Evolutionary conservation across 2,329 filamentous ascomycete species (phyloP).

Genomic region (Graphilbum fragrans): DNA sequence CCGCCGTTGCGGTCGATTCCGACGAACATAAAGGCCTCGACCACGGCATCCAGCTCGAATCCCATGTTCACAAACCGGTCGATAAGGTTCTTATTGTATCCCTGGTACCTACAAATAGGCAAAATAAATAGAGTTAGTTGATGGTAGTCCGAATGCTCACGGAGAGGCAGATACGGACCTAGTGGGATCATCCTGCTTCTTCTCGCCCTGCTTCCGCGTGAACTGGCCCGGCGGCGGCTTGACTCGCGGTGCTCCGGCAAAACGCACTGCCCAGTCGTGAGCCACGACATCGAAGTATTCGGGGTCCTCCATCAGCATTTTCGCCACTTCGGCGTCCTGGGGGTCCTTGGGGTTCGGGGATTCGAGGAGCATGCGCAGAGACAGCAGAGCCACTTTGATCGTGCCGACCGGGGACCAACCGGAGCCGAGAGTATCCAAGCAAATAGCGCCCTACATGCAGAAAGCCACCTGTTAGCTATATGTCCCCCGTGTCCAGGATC

Average conservation of each 20-base stretch:
- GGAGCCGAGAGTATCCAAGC: slow-evolving; percentile 77
- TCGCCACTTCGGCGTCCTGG: slow-evolving; percentile 89
- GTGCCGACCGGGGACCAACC: slow-evolving; percentile 96
- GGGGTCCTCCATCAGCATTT: slow-evolving; percentile 72
- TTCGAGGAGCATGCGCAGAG: slow-evolving; percentile 83
- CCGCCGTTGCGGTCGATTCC: slow-evolving; percentile 71
- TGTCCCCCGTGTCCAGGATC: neutral
- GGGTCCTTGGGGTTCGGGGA: slow-evolving; percentile 92
- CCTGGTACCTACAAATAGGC: slow-evolving; percentile 54
- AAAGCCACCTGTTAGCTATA: slow-evolving; percentile 6
- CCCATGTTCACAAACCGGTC: slow-evolving; percentile 84
- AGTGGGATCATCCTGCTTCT: slow-evolving; percentile 43
- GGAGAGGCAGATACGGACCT: slow-evolving; percentile 14
- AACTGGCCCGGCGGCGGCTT: slow-evolving; percentile 24
- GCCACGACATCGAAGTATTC: slow-evolving; percentile 71
- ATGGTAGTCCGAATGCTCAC: too few relatives aligned
- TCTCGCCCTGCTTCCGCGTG: slow-evolving; percentile 37
- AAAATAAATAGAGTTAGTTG: neutral
- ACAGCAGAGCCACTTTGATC: slow-evolving; percentile 89
- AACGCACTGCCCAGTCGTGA: slow-evolving; percentile 77
- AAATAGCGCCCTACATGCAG: slow-evolving; percentile 80
- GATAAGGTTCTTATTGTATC: slow-evolving; percentile 75
- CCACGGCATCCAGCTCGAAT: slow-evolving; percentile 77
- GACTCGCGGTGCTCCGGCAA: slow-evolving; percentile 60
- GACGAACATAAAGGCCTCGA: slow-evolving; percentile 69